These are phyloP conservation scores for Sicyos edulis DNA, from an alignment of 306 rosid genomes.

Conservation along the genomic window DNA sequence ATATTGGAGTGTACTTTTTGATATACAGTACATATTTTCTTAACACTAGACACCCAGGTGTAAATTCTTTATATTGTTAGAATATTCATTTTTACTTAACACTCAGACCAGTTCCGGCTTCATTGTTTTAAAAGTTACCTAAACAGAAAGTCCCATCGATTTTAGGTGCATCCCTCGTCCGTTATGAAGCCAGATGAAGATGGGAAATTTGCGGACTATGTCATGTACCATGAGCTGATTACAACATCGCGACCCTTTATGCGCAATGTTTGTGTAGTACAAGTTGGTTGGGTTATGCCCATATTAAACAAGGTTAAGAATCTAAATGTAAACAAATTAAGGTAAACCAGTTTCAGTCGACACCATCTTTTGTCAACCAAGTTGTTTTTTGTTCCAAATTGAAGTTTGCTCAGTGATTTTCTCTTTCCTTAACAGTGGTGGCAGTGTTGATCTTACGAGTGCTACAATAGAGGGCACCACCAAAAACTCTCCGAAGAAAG, in stretches of 20 bases:
- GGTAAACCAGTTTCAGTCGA: conserved; percentile 36
- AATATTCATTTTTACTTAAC: conserved; percentile 20
- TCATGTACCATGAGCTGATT: conserved; percentile 83
- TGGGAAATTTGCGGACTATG: conserved; percentile 82
- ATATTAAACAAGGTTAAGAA: conserved; percentile 65
- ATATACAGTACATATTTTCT: conserved; percentile 9
- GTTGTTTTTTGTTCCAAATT: conserved; percentile 7
- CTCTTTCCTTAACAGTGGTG: conserved; percentile 51
- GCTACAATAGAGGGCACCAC: conserved; percentile 38
- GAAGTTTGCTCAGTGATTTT: conserved; percentile 13
- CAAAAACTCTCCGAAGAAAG: conserved; percentile 50
- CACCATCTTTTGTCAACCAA: background rate
- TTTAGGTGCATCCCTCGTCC: conserved; percentile 85
- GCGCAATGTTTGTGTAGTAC: conserved; percentile 72
- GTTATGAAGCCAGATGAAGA: conserved; percentile 56
- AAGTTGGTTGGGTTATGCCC: conserved; percentile 67
- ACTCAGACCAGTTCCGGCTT: conserved; percentile 12
- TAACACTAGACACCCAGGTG: background rate
- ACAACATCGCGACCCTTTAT: conserved; percentile 81
- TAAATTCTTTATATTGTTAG: background rate
- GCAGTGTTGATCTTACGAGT: conserved; percentile 32
- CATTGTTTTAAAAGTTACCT: background rate
- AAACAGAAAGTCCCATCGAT: conserved; percentile 21
- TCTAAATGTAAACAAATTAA: conserved; percentile 57
- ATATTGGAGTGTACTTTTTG: conserved; percentile 12